phyloP scores from a whole-genome alignment of 2,329 filamentous ascomycete genomes.

The Diaporthe velutina region DNA sequence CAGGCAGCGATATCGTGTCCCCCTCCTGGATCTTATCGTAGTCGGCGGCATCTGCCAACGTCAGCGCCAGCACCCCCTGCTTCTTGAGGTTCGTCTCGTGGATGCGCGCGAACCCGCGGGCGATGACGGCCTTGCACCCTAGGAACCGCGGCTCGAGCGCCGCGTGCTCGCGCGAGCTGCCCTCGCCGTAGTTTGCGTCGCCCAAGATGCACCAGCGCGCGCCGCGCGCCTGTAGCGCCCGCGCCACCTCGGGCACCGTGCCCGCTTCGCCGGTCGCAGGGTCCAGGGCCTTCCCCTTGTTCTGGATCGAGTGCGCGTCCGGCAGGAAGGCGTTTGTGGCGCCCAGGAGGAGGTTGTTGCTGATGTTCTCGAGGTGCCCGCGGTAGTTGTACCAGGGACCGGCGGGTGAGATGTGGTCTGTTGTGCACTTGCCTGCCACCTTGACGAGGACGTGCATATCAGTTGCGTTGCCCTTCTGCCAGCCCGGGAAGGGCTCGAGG shows the following conservation, averaged over 20 bases:
- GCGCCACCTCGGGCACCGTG: constrained; percentile 47
- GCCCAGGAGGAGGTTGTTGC: constrained; percentile 52
- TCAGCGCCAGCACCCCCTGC: constrained; percentile 66
- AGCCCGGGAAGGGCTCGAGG: constrained; percentile 46
- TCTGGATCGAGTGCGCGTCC: constrained; percentile 40
- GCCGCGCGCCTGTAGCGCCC: constrained; percentile 42
- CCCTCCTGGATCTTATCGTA: constrained; percentile 9
- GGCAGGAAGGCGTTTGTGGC: constrained; percentile 50
- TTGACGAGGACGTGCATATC: constrained; percentile 50
- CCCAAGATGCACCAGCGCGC: constrained; percentile 50
- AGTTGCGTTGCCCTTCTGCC: constrained; percentile 44
- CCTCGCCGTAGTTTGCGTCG: constrained; percentile 77
- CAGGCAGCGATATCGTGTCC: constrained; percentile 1
- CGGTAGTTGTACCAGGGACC: constrained; percentile 55
- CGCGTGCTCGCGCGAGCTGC: constrained; percentile 87
- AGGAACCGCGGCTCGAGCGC: constrained; percentile 88
- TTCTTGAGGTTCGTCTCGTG: constrained; percentile 96
- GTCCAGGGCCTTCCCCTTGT: constrained; percentile 47
- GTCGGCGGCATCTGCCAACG: constrained; percentile 52
- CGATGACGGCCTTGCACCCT: constrained; percentile 84
- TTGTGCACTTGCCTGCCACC: constrained; percentile 53
- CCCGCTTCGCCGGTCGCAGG: constrained; percentile 40
- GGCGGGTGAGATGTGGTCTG: constrained; percentile 54
- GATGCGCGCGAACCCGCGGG: constrained; percentile 86
- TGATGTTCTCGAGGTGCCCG: constrained; percentile 54